Evolutionary conservation across 495 filamentous ascomycete species (phyloP), one percentile per base, ranked within the genome.

Genomic region (Extremus antarcticus): DNA sequence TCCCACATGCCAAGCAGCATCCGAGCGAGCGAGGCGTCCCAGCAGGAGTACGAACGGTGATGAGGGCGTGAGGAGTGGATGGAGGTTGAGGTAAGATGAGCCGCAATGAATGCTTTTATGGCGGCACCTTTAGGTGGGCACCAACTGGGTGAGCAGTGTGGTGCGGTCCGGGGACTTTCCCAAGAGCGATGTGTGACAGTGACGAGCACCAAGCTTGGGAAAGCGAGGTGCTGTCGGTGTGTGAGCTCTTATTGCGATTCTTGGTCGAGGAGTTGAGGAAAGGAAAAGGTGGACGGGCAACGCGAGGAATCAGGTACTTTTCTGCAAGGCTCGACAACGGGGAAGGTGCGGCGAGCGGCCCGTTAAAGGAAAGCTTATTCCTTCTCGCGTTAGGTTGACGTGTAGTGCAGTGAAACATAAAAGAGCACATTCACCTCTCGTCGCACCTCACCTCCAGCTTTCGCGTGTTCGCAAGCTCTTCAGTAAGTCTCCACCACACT

Each of bases 161-260:
- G n/a, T 8, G 88, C 60, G 85, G 90, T 97, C 92, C 91, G 92
- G 90, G 92, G 92, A 98, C 92, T 98, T 98, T 98, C 89, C 91
- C 92, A 88, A 87, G 95, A 95, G 88, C 88, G 66, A 56, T 70
- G 66, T 71, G 69, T 69, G 57, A 15, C 22, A 23, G 35, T 17
- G 50, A 48, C 40, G 46, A 35, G 29, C 29, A 35, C 13, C 13
- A 7, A 35, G 29, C 17, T 21, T 41, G 10, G 41, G 16, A 46
- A 7, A 61, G 68, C 51, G 63, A 66, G 70, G 13, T 35, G 29
- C 29, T 81, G 80, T 92, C 86, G 83, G 88, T 94, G 74, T 85
- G 92, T 94, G 68, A 87, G 89, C 92, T 97, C 94, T 85, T 90
- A 94, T 80, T 88, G 90, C 92, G 92, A 96, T 94, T 87, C 85